Conservation (phyloP, 495 filamentous ascomycete genomes). For the Hypoxylon subgilvum region DNA sequence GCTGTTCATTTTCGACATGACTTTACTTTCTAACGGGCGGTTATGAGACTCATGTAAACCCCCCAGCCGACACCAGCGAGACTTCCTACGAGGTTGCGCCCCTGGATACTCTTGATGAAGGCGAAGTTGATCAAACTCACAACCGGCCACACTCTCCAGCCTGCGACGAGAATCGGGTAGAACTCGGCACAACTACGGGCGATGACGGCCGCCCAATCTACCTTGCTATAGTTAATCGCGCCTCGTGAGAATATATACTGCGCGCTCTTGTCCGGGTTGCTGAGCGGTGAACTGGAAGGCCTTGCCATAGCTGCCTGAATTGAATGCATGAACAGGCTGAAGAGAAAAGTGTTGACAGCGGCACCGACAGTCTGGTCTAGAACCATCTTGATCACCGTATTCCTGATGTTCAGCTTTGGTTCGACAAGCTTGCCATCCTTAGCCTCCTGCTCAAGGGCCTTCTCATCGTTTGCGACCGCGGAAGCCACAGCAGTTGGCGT, state of each 20-base stretch:
- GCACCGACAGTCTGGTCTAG: constrained; percentile 83
- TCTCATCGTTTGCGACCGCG: constrained; percentile 48
- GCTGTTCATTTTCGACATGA: background rate
- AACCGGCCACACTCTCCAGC: constrained; percentile 83
- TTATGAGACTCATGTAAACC: constrained; percentile 78
- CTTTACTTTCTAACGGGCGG: constrained; percentile 41
- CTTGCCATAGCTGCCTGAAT: constrained; percentile 48
- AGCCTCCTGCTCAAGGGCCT: constrained; percentile 51
- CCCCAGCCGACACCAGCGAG: constrained; percentile 86
- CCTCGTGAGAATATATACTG: constrained; percentile 28
- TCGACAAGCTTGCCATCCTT: constrained; percentile 49
- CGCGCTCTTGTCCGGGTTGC: constrained; percentile 34
- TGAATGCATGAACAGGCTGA: constrained; percentile 58
- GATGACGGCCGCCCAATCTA: constrained; percentile 45
- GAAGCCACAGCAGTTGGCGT: constrained; percentile 45
- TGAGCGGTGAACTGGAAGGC: constrained; percentile 17
- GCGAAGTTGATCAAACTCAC: constrained; percentile 81
- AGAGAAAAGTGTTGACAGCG: constrained; percentile 76
- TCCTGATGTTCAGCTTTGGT: constrained; percentile 64
- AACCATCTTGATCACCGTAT: constrained; percentile 79
- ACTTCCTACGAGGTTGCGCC: constrained; percentile 76
- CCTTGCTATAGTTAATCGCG: constrained; percentile 40
- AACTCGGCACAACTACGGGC: constrained; percentile 61
- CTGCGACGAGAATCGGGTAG: constrained; percentile 70
- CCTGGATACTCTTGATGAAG: constrained; percentile 74